Conservation (phyloP, 805 yeast genomes). For the Candida nanaspora region DNA sequence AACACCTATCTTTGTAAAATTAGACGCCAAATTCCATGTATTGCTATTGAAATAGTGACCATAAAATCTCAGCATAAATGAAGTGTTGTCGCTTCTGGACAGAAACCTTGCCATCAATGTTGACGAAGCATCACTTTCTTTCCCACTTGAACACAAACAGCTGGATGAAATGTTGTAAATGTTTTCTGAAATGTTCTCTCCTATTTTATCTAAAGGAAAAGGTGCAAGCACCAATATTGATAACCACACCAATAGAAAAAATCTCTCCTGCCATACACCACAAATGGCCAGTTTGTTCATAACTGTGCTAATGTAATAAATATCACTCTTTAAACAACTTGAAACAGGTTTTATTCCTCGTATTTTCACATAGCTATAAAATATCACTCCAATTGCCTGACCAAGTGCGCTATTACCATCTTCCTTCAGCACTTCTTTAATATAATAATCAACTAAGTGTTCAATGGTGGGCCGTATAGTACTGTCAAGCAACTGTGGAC, state of each 20-base stretch:
- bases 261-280: conserved; percentile 39
- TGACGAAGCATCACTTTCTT: conserved; percentile 49
- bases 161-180: conserved; percentile 29
- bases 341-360: conserved; percentile 57
- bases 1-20: conserved; percentile 11
- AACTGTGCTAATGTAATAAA: conserved; percentile 38
- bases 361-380: conserved; percentile 59
- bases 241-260: conserved; percentile 61
- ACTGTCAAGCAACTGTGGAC: conserved; percentile 44
- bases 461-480: conserved; percentile 28
- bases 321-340: conserved; percentile 55
- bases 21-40: conserved; percentile 9
- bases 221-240: conserved; percentile 68
- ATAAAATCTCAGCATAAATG: background rate
- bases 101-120: conserved; percentile 45
- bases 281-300: conserved; percentile 16
- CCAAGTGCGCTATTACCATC: conserved; percentile 5
- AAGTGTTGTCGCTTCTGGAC: conserved; percentile 36
- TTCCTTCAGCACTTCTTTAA: conserved; percentile 4
- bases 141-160: conserved; percentile 40
- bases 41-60: background rate
- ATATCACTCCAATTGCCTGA: conserved; percentile 22
- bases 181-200: conserved; percentile 22
- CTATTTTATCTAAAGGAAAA: conserved; percentile 44
- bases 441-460: conserved; percentile 22